Conservation (phyloP, 345 rosid species). For the Camelina hispida region DNA sequence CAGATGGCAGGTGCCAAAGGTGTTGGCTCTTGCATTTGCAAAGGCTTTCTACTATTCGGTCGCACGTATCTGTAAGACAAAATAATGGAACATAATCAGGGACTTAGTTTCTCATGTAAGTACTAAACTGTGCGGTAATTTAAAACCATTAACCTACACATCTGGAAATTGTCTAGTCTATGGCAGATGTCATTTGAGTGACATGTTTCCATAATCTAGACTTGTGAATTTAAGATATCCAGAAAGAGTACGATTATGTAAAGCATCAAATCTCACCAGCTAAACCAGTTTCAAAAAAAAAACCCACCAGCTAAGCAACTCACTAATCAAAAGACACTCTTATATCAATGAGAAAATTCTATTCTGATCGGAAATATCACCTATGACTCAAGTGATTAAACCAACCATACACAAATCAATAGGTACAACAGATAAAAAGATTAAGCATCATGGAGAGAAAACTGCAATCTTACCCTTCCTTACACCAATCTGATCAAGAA, state of each 20-base stretch:
- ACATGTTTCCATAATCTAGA: conserved; percentile 15
- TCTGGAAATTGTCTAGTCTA: neutral
- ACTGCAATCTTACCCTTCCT: conserved; percentile 59
- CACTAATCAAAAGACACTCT: conserved; percentile 12
- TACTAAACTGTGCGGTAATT: conserved; percentile 1
- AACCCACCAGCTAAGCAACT: too few relatives aligned
- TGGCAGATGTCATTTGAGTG: neutral
- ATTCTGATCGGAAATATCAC: too few relatives aligned
- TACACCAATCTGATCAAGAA: conserved; percentile 92
- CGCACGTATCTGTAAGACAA: conserved; percentile 68
- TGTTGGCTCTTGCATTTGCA: conserved; percentile 81
- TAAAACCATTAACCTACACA: conserved; percentile 21
- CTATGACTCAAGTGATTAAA: too few relatives aligned
- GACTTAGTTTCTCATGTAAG: conserved; percentile 14
- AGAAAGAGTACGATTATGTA: neutral
- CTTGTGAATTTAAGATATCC: neutral
- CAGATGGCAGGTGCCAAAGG: conserved; percentile 56
- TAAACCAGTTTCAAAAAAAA: too few relatives aligned
- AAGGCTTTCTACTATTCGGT: conserved; percentile 83
- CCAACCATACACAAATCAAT: conserved; percentile 1
- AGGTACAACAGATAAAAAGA: conserved; percentile 6
- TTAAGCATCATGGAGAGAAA: conserved; percentile 14
- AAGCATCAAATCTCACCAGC: conserved; percentile 20
- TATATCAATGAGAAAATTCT: neutral
- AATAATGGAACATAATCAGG: conserved; percentile 16